Conservation (phyloP, 2,329 filamentous ascomycete species). For the Sporothrix inflata region DNA sequence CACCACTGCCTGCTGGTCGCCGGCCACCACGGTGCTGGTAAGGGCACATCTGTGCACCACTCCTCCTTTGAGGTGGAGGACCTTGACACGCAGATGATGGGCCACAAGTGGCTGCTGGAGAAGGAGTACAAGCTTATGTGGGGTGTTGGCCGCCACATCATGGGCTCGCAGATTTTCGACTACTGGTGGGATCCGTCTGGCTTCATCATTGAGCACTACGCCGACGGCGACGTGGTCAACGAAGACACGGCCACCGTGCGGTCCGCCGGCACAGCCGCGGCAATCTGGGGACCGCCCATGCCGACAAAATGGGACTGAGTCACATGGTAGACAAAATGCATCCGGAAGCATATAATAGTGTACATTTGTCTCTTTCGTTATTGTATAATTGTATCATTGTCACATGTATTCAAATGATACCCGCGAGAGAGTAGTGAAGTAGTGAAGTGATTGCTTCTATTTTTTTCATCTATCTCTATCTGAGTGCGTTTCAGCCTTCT, state of each 20-base stretch:
- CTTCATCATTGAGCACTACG: constrained; percentile 63
- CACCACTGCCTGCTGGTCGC: constrained; percentile 57
- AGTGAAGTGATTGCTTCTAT: too few species aligned
- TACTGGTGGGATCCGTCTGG: constrained; percentile 56
- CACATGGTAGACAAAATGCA: not conserved
- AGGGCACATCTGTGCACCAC: constrained; percentile 52
- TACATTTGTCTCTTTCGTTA: too few species aligned
- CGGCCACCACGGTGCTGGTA: constrained; percentile 35
- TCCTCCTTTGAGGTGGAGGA: constrained; percentile 61
- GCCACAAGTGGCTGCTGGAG: constrained; percentile 59
- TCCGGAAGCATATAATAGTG: not conserved
- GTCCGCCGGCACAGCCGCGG: not conserved
- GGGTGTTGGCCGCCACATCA: constrained; percentile 64
- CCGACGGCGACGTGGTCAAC: constrained; percentile 65
- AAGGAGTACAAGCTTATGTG: constrained; percentile 59
- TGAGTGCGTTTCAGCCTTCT: too few species aligned
- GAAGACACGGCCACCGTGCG: constrained; percentile 19
- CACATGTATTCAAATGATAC: too few species aligned
- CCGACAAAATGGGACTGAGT: not conserved
- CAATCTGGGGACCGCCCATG: not conserved
- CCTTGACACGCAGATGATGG: constrained; percentile 62
- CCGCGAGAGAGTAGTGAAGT: too few species aligned
- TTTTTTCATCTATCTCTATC: too few species aligned
- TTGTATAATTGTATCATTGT: too few species aligned
- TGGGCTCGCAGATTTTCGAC: constrained; percentile 65